A percentile compares a stretch with the other conserved stretches of the same genome.
phyloP scores from a whole-genome alignment of 257 asterid species.

The Asclepias syriaca region DNA sequence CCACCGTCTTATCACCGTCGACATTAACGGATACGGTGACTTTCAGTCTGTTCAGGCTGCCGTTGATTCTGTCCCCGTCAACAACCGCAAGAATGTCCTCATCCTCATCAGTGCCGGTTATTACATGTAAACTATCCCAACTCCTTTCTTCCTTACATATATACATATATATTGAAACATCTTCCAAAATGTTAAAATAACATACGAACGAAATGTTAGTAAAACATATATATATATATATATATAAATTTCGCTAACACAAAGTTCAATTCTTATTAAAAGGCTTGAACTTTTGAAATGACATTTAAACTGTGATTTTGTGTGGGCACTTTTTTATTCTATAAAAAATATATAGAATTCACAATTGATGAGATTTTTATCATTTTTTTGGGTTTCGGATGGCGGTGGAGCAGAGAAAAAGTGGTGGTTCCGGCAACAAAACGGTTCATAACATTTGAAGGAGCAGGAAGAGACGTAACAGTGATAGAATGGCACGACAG shows the following conservation, averaged over 20 bases:
- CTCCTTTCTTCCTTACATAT: too few species aligned
- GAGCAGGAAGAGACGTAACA: constrained; percentile 69
- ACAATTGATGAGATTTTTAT: neutral
- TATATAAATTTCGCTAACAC: too few species aligned
- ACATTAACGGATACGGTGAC: constrained; percentile 58
- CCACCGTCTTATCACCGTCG: constrained; percentile 62
- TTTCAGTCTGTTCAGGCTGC: constrained; percentile 67
- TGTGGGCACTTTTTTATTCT: too few species aligned
- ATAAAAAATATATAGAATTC: too few species aligned
- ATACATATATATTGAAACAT: neutral
- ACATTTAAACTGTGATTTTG: too few species aligned
- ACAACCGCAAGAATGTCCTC: constrained; percentile 54
- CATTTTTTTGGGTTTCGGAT: neutral
- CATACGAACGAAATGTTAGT: too few species aligned
- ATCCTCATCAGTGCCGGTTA: constrained; percentile 66
- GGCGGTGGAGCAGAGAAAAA: constrained; percentile 48
- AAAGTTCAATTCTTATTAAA: too few species aligned
- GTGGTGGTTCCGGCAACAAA: constrained; percentile 83
- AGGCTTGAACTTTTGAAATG: too few species aligned
- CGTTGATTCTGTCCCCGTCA: constrained; percentile 57
- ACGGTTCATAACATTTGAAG: constrained; percentile 70
- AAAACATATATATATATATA: too few species aligned
- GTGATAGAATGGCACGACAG: constrained; percentile 89
- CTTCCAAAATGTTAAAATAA: too few species aligned
- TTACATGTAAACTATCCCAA: constrained; percentile 42